Evolutionary conservation across 768 basidiomycete species (phyloP).

Genomic region (Tricholoma flavovirens): DNA sequence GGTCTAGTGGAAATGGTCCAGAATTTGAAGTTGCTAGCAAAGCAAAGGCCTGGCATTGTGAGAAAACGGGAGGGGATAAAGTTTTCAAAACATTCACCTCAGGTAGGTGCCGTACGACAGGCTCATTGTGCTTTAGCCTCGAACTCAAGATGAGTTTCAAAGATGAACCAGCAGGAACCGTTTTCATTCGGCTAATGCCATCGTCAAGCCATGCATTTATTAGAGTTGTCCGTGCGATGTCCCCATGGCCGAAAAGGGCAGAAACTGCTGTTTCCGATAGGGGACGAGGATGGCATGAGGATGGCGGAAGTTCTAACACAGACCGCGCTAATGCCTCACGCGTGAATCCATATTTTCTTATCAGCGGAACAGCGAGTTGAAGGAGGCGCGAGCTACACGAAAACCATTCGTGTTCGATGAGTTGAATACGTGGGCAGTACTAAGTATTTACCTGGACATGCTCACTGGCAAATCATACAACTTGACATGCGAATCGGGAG

Average conservation of each 20-base stretch:
- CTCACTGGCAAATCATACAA: too few relatives aligned
- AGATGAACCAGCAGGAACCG: conserved; percentile 18
- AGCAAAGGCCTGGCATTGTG: conserved; percentile 58
- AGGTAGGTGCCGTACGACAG: conserved; percentile 57
- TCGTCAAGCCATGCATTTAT: conserved; percentile 72
- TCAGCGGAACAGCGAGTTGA: conserved; percentile 56
- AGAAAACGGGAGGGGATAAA: background rate
- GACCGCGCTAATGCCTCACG: conserved; percentile 62
- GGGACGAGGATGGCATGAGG: conserved; percentile 45
- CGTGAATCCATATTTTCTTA: conserved; percentile 68
- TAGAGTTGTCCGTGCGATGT: conserved; percentile 57
- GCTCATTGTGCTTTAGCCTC: conserved; percentile 61
- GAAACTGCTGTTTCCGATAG: conserved; percentile 68
- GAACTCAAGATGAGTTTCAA: conserved; percentile 49
- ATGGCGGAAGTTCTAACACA: conserved; percentile 46
- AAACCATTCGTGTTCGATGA: background rate
- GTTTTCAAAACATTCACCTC: conserved; percentile 44
- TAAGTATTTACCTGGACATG: too few relatives aligned
- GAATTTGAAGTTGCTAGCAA: conserved; percentile 51
- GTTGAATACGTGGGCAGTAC: background rate
- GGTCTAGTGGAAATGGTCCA: conserved; percentile 50
- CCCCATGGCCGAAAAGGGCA: conserved; percentile 67
- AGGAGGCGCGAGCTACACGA: conserved; percentile 38
- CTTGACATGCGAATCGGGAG: conserved; percentile 8
- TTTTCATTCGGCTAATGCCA: conserved; percentile 49